Conservation (phyloP, 129 eudicot genomes). For the Pseudognaphalium luteoalbum region DNA sequence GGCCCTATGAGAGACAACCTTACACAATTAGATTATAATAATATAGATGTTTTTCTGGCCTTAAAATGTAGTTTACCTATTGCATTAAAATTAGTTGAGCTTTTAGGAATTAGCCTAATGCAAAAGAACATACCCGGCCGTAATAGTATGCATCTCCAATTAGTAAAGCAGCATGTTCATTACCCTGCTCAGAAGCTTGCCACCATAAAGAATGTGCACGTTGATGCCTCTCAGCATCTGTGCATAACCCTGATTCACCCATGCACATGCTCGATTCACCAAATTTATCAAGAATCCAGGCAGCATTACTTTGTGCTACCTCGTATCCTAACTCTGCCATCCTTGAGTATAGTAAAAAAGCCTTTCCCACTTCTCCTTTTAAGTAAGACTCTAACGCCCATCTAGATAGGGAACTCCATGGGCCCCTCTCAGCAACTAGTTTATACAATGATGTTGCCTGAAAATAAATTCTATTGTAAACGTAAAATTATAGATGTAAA, state of each 20-base stretch:
- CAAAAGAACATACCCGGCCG: conserved; percentile 68
- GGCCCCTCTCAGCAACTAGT: conserved; percentile 94
- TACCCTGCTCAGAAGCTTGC: conserved; percentile 99
- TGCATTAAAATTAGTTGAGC: background rate
- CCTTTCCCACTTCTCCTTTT: conserved; percentile 91
- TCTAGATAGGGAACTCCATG: conserved; percentile 96
- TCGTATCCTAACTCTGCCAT: conserved; percentile 99
- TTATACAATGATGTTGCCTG: conserved; percentile 93
- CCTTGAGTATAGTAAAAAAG: conserved; percentile 80
- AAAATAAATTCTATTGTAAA: conserved; percentile 6
- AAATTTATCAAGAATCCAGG: conserved; percentile 94
- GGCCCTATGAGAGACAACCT: background rate
- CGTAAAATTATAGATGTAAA: background rate
- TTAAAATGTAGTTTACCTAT: background rate
- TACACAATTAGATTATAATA: no score
- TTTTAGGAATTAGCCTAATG: background rate
- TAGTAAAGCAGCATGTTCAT: conserved; percentile 93
- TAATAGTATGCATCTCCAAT: conserved; percentile 97
- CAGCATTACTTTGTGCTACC: conserved; percentile 97
- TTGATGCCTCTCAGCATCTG: conserved; percentile 82
- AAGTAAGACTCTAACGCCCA: conserved; percentile 95
- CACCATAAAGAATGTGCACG: conserved; percentile 91
- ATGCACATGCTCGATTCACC: conserved; percentile 90
- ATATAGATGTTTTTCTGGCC: background rate
- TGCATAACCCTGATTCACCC: conserved; percentile 86